These are phyloP conservation scores for Penicillium egyptiacum DNA, from an alignment of 495 filamentous ascomycete species.

Conservation along the genomic window DNA sequence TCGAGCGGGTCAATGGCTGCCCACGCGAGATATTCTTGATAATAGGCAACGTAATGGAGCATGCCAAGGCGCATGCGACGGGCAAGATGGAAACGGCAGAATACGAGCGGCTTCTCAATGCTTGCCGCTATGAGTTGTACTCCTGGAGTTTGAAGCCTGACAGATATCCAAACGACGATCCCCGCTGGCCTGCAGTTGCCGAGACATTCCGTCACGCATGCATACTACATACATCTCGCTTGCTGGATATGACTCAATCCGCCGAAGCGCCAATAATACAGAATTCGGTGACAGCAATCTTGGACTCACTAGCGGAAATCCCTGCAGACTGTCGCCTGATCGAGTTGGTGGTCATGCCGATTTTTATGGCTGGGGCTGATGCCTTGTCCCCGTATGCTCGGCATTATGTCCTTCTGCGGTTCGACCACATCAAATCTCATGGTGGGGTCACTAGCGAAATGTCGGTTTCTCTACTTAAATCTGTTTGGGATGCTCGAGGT, in stretches of 20 bases:
- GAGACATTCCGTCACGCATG: conserved; percentile 38
- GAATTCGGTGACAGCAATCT: conserved; percentile 30
- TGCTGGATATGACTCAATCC: conserved; percentile 31
- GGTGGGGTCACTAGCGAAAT: conserved; percentile 35
- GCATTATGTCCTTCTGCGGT: conserved; percentile 35
- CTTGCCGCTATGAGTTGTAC: conserved; percentile 28
- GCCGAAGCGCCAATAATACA: conserved; percentile 30
- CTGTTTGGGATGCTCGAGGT: conserved; percentile 37
- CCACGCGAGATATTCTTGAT: conserved; percentile 37
- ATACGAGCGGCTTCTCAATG: conserved; percentile 22
- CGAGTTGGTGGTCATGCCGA: conserved; percentile 36
- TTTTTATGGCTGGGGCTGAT: conserved; percentile 43
- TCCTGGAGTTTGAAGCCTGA: conserved; percentile 28
- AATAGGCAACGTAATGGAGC: conserved; percentile 35
- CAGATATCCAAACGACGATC: conserved; percentile 30
- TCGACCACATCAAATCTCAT: conserved; percentile 31
- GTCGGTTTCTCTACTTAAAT: conserved; percentile 28
- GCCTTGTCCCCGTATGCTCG: conserved; percentile 33
- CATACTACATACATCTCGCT: conserved; percentile 35
- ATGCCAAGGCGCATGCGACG: conserved; percentile 32
- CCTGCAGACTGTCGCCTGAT: conserved; percentile 27
- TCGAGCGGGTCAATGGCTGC: conserved; percentile 42
- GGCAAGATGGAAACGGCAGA: conserved; percentile 23
- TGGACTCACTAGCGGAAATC: conserved; percentile 37
- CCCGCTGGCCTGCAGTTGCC: conserved; percentile 33